These are phyloP conservation scores for Mimosa bimucronata DNA, from an alignment of 306 rosid genomes.

Conservation along the genomic window DNA sequence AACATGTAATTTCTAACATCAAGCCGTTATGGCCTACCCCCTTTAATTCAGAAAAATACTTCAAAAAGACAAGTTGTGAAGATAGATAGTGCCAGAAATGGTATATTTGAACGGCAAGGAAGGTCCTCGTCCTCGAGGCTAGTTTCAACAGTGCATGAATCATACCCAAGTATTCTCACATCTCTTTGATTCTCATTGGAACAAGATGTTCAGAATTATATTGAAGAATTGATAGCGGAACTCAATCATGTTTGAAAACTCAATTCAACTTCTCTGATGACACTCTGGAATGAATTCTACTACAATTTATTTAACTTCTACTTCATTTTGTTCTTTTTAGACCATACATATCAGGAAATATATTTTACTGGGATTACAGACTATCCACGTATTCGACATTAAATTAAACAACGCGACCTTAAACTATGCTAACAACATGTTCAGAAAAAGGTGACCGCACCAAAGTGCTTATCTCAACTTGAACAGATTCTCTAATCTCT, in stretches of 20 bases:
- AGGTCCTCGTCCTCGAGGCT: conserved; percentile 39
- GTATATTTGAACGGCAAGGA: neutral
- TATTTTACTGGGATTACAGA: too few species aligned
- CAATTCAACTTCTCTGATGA: neutral
- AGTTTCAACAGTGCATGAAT: conserved; percentile 42
- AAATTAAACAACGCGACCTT: neutral
- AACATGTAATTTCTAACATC: too few species aligned
- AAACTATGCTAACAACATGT: neutral
- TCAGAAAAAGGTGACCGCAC: neutral
- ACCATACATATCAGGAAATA: too few species aligned
- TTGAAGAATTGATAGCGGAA: neutral
- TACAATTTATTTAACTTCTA: too few species aligned
- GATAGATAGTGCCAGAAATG: conserved; percentile 10
- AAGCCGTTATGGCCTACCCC: too few species aligned
- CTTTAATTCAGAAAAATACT: too few species aligned
- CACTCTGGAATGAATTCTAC: too few species aligned
- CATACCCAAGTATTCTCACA: conserved; percentile 14
- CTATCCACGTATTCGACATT: too few species aligned
- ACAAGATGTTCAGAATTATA: neutral
- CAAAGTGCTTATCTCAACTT: neutral
- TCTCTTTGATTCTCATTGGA: neutral
- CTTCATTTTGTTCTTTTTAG: too few species aligned
- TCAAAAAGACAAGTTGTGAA: conserved; percentile 43
- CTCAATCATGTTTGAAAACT: too few species aligned
- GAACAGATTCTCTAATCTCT: neutral